phyloP scores from a whole-genome alignment of 768 basidiomycete species.

The Boletellus emodensis region DNA sequence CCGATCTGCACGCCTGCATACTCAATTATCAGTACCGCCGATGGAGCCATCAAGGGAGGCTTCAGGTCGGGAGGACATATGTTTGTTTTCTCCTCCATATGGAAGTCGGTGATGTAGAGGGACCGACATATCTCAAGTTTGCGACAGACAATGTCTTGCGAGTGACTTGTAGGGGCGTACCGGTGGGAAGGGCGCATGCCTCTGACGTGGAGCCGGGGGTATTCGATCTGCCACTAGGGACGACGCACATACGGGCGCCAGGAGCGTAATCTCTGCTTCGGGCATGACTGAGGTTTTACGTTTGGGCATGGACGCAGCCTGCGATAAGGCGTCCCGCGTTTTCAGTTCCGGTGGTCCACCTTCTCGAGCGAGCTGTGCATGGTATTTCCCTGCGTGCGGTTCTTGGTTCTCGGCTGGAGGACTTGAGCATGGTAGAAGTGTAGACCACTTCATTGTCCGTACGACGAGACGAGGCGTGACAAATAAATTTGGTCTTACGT shows the following conservation, averaged over 20 bases:
- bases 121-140: constrained; percentile 22
- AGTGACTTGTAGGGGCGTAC: constrained; percentile 7
- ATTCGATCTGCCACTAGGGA: constrained; percentile 11
- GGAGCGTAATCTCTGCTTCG: constrained; percentile 2
- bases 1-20: constrained; percentile 19
- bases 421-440: no score
- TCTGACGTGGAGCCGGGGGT: neutral
- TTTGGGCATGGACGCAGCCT: no score
- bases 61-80: constrained; percentile 17
- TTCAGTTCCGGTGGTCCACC: no score
- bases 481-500: no score
- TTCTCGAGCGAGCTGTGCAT: no score
- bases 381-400: no score
- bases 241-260: constrained; percentile 14
- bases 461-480: no score
- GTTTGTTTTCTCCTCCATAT: constrained; percentile 22
- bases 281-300: neutral
- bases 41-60: neutral
- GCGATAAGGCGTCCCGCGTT: no score
- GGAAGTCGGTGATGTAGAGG: neutral
- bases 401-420: no score
- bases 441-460: no score
- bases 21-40: constrained; percentile 17
- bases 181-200: neutral
- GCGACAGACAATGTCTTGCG: constrained; percentile 22